Conservation (phyloP, 2,329 filamentous ascomycete genomes). For the Aspergillus caelatus region DNA sequence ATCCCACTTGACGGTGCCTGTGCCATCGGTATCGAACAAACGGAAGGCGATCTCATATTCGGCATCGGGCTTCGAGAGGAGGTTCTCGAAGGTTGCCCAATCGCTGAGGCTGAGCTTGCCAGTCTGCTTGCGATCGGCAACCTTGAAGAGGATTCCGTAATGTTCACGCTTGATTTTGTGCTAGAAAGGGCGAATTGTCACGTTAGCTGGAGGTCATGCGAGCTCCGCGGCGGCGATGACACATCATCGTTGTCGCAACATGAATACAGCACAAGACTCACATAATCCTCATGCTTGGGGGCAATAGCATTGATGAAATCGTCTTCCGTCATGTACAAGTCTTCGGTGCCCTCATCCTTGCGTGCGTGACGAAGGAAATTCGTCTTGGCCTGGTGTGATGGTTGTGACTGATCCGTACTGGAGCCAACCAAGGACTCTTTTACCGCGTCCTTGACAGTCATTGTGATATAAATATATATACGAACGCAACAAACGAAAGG, state of each 20-base stretch:
- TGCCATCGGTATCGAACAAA: conserved; percentile 85
- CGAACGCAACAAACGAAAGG: conserved; percentile 11
- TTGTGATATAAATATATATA: conserved; percentile 30
- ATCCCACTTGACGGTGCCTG: conserved; percentile 85
- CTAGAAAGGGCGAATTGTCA: conserved; percentile 50
- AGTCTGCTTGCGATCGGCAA: conserved; percentile 77
- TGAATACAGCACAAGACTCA: conserved; percentile 54
- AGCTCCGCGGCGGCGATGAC: conserved; percentile 15
- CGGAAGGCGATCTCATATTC: conserved; percentile 99
- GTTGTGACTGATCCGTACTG: conserved; percentile 56
- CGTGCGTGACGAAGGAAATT: conserved; percentile 76
- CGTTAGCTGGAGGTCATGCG: conserved; percentile 19
- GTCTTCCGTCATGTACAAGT: conserved; percentile 78
- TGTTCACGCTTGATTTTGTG: conserved; percentile 98
- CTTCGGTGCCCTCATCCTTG: conserved; percentile 74
- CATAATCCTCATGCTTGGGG: conserved; percentile 85
- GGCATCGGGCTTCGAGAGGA: conserved; percentile 90
- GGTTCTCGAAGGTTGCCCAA: conserved; percentile 92
- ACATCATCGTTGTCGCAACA: conserved; percentile 13
- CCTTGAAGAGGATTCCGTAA: conserved; percentile 88
- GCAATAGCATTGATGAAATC: conserved; percentile 91
- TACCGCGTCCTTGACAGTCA: conserved; percentile 68
- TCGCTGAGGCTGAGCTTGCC: conserved; percentile 79
- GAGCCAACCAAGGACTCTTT: conserved; percentile 77
- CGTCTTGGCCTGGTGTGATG: conserved; percentile 74